Evolutionary conservation across 176 grass and related monocot genomes (phyloP).

Genomic region (Carex scoparia): DNA sequence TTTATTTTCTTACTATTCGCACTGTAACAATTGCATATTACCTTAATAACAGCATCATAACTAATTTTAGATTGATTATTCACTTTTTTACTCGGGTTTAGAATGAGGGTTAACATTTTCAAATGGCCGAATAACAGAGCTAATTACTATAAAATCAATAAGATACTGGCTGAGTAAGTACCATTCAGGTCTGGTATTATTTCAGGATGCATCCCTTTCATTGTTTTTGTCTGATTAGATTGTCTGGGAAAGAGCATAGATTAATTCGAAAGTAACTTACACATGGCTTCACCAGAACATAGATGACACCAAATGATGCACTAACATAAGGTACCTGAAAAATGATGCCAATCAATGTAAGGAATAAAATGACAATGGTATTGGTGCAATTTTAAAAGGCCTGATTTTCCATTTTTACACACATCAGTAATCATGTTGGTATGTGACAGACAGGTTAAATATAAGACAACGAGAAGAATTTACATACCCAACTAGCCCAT

Average conservation of each 20-base stretch:
- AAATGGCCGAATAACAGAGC: neutral
- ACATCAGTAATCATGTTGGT: neutral
- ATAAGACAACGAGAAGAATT: conserved; percentile 6
- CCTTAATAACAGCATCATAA: neutral
- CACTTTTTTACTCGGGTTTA: neutral
- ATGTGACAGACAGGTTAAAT: neutral
- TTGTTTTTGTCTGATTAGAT: neutral
- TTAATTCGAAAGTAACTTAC: conserved; percentile 42
- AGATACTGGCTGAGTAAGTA: neutral
- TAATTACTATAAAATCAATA: neutral
- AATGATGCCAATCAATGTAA: neutral
- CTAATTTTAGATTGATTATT: neutral
- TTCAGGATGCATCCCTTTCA: neutral
- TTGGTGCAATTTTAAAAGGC: neutral
- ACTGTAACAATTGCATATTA: neutral
- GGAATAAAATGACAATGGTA: neutral
- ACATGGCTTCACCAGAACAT: conserved; percentile 66
- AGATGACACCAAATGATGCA: conserved; percentile 82
- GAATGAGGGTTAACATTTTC: neutral
- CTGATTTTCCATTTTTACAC: neutral
- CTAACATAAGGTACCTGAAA: conserved; percentile 74
- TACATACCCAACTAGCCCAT: conserved; percentile 78
- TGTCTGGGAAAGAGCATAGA: neutral
- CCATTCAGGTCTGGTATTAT: neutral
- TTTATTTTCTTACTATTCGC: neutral